Evolutionary conservation across 2,329 filamentous ascomycete species (phyloP).

Genomic region (Simplicillium aogashimaense): DNA sequence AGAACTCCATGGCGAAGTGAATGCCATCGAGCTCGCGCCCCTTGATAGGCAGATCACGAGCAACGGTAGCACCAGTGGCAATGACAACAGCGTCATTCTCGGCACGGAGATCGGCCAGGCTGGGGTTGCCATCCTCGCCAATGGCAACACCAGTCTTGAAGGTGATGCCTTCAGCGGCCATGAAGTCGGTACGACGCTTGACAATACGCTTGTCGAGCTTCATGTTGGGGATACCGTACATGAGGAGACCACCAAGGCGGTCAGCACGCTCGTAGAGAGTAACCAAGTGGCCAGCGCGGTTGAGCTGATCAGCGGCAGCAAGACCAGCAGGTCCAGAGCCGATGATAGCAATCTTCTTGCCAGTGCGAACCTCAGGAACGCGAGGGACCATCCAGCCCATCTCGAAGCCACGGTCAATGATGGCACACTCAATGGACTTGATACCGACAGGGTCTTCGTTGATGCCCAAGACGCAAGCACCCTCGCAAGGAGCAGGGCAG

Average conservation of each 20-base stretch:
- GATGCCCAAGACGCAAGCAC: conserved; percentile 90
- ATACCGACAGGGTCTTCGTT: conserved; percentile 96
- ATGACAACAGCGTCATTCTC: conserved; percentile 79
- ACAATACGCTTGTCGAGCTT: conserved; percentile 98
- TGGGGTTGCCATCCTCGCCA: conserved; percentile 56
- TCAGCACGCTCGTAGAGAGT: conserved; percentile 92
- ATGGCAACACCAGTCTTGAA: conserved; percentile 73
- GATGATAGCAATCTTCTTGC: conserved; percentile 81
- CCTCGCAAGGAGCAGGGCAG: conserved; percentile 92
- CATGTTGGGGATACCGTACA: conserved; percentile 99
- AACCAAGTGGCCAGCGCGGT: conserved; percentile 79
- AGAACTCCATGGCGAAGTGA: conserved; percentile 94
- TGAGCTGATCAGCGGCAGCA: conserved; percentile 85
- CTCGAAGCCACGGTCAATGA: conserved; percentile 94
- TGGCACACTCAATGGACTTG: conserved; percentile 96
- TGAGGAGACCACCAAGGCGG: conserved; percentile 80
- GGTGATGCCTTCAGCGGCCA: conserved; percentile 77
- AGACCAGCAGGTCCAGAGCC: conserved; percentile 89
- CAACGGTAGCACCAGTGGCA: conserved; percentile 86
- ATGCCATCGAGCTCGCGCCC: conserved; percentile 82
- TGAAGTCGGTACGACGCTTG: conserved; percentile 89
- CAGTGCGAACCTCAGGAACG: conserved; percentile 69
- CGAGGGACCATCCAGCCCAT: conserved; percentile 95
- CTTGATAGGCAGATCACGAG: conserved; percentile 84
- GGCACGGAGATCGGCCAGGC: conserved; percentile 61